These are phyloP conservation scores for Allomyces arbusculus DNA, from an alignment of 192 early-diverging fungal species.

Conservation along the genomic window DNA sequence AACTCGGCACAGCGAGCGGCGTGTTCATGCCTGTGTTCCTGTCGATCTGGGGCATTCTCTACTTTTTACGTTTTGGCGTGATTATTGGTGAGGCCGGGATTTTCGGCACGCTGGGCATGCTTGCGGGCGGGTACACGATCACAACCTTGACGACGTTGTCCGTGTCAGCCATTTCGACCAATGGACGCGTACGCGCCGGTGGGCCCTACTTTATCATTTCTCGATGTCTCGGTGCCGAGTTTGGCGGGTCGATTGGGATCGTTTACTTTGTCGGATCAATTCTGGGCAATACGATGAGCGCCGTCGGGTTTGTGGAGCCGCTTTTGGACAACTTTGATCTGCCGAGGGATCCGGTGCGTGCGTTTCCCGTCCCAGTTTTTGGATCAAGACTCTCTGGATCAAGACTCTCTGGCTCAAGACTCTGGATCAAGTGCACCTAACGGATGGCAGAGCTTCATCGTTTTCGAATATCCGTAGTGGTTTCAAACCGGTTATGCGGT, in stretches of 20 bases:
- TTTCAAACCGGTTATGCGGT: conserved; percentile 36
- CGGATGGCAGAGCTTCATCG: too few species aligned
- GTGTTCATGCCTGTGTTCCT: conserved; percentile 48
- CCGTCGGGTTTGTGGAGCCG: conserved; percentile 44
- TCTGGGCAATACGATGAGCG: conserved; percentile 36
- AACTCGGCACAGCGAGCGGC: conserved; percentile 46
- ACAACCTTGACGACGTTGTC: conserved; percentile 43
- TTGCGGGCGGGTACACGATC: conserved; percentile 31
- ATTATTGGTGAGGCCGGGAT: conserved; percentile 42
- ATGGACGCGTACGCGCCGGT: conserved; percentile 41
- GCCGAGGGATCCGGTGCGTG: neutral
- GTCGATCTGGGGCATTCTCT: conserved; percentile 50
- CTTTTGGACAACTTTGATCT: conserved; percentile 40
- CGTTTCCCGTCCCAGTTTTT: too few species aligned
- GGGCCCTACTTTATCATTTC: conserved; percentile 49
- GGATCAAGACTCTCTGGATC: too few species aligned
- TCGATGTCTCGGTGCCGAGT: conserved; percentile 46
- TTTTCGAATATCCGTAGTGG: conserved; percentile 1
- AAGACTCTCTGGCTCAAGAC: too few species aligned
- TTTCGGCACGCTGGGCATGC: conserved; percentile 34
- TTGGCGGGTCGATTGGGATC: conserved; percentile 48
- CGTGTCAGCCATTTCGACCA: conserved; percentile 46
- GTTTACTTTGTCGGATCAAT: conserved; percentile 38
- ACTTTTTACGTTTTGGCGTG: conserved; percentile 48
- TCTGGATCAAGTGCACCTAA: too few species aligned